Base-by-base conservation (phyloP, 345 rosid species). In the Limnanthes douglasii region DNA sequence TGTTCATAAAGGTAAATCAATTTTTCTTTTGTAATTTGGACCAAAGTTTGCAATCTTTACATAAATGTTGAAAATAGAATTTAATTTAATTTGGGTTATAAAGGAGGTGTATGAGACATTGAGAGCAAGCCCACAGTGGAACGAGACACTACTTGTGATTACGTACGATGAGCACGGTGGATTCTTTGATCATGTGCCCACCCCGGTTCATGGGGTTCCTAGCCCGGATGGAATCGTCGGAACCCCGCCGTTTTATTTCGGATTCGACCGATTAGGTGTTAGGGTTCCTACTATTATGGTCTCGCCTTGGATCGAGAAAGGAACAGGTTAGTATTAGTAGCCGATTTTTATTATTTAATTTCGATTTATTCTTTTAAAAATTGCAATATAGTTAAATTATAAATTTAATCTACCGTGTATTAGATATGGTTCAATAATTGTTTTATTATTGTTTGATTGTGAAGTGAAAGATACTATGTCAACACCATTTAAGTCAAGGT, bases 131-230 rank as follows among this genome's bases (percentile, higher is more conserved):
- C 97, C 95, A 12, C 95, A 88, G 50, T 83, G 97, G 97, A 78
- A 76, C 9, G 56, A 78, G 18, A 83, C 86, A 0, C 47, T 88
- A 26, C 34, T 88, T 11, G 37, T 88, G 31, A 83, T 88, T 51
- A 88, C 95, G 14, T 88, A 83, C 13, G 97, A 88, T 36, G 95
- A 86, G 59, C 97, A 88, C 6, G 97, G 97, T 4, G 97, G 95
- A 5, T 88, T 65, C 23, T 88, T 36, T 16, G 97, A 88, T 60
- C 97, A 88, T 9, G 97, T 88, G 15, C 37, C 95, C 0, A 88
- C 97, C 8, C 95, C 95, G 2, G 81, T 83, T 0, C 53, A 11
- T 6, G 86, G 86, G 17, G 73, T 83, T 16, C 95, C 97, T 3
- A 78, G 78, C 45, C 97, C 97, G 0, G 97, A 83, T 18, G 95